Evolutionary conservation across 495 filamentous ascomycete species (phyloP), one percentile per base, ranked within the genome.

Genomic region (Amorphotheca resinae): DNA sequence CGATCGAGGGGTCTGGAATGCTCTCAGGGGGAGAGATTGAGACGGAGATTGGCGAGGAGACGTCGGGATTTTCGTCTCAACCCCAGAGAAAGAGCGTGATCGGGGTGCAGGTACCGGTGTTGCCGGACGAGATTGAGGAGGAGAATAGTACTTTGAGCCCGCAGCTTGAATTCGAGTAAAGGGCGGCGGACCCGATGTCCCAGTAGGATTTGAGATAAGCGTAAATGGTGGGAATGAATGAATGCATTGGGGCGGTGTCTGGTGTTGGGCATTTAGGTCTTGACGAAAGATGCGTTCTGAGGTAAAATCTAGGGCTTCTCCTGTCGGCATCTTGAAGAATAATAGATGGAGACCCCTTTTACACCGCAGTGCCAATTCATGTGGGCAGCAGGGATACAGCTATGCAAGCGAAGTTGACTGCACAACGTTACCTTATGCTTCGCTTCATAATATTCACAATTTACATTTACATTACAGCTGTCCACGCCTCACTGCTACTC

Each of bases 11-110:
- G 6, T 62, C 70, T 23, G 61, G 62, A 11, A 42, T 28, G 9
- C n/a, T 20, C 18, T n/a, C 55, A n/a, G 52, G 39, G 16, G 50
- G 39, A 6, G 52, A 20, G 51, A 65, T 44, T 22, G 54, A 67
- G 25, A 53, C 54, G 18, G 55, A 40, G 1, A 66, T 77, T 0
- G 79, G 79, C 38, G 79, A 81, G 43, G 79, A 74, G 35, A 80
- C 73, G 46, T 77, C 84, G 56, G 64, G 57, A 6, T 53, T 74
- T 15, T 56, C 61, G 28, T 56, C 54, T 0, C 50, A 52, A 22
- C 57, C 46, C 21, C 57, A 60, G 41, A 50, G 71, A 44, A 52
- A 60, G 23, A 72, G 72, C 45, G 44, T 70, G 9, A 60, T 72
- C 22, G 63, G 58, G 0, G 39, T 52, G 7, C 38, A 46, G 7